Conservation (phyloP, 1,139 yeast species). For the Hyphopichia khmerensis region DNA sequence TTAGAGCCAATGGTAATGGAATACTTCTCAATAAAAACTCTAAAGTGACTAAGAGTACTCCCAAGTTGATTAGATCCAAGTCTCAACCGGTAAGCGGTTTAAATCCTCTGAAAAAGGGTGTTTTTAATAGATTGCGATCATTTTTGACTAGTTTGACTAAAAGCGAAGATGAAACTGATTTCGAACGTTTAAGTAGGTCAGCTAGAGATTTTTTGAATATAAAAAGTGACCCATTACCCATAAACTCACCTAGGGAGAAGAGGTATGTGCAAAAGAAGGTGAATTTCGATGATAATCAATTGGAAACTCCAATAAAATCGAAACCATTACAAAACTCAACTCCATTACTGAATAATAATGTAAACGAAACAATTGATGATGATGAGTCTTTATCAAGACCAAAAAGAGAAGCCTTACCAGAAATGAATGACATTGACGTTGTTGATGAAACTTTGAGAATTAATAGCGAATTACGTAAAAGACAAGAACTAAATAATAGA, state of each 20-base stretch:
- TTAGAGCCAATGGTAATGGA: background rate
- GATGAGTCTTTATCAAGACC: background rate
- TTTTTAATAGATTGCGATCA: slow-evolving; percentile 12
- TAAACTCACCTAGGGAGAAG: background rate
- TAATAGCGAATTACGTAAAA: slow-evolving; percentile 3
- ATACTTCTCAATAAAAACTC: background rate
- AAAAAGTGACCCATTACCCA: slow-evolving; percentile 4
- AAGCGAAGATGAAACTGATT: slow-evolving; percentile 9
- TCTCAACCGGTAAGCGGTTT: background rate
- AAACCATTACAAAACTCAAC: background rate
- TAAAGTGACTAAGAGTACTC: background rate
- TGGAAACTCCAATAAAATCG: slow-evolving; percentile 1
- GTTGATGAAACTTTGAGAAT: slow-evolving; percentile 2
- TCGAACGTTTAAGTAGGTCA: slow-evolving; percentile 11
- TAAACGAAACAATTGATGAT: background rate
- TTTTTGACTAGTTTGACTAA: slow-evolving; percentile 12
- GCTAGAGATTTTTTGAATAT: slow-evolving; percentile 12
- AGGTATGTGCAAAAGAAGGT: background rate
- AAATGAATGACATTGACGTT: slow-evolving; percentile 1
- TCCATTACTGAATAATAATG: background rate
- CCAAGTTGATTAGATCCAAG: background rate
- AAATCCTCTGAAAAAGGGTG: slow-evolving; percentile 9
- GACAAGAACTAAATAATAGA: slow-evolving; percentile 1
- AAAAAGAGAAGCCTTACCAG: background rate
- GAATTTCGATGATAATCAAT: background rate